phyloP scores from a whole-genome alignment of 345 rosid genomes.

The Balakata baccata region DNA sequence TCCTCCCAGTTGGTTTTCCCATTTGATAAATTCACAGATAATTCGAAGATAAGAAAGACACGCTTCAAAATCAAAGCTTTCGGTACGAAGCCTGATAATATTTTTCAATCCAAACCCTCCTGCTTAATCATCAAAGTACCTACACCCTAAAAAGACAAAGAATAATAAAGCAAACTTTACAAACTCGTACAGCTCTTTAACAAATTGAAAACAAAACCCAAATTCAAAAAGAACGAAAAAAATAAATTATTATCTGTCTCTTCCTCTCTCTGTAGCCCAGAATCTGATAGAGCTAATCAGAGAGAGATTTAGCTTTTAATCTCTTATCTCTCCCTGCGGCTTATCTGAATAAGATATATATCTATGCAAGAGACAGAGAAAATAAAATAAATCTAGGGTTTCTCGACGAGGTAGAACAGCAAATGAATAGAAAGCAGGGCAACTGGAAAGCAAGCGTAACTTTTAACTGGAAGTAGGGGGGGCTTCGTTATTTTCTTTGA shows the following conservation, averaged over 20 bases:
- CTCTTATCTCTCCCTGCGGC: neutral
- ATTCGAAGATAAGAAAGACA: neutral
- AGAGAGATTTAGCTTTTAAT: neutral
- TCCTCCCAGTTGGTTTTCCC: constrained; percentile 96
- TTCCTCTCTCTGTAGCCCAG: neutral
- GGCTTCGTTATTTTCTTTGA: neutral
- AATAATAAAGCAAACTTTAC: neutral
- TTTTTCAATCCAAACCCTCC: no score
- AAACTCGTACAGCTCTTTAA: neutral
- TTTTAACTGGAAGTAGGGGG: neutral
- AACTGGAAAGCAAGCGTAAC: neutral
- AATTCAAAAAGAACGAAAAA: neutral
- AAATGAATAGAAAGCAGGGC: neutral
- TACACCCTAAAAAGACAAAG: neutral
- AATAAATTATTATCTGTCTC: neutral
- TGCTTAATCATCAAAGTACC: no score
- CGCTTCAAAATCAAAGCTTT: constrained; percentile 13
- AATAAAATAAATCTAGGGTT: constrained; percentile 11
- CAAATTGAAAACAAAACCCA: neutral
- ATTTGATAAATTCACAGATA: constrained; percentile 26
- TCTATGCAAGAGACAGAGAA: no score
- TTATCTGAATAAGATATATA: neutral
- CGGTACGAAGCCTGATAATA: neutral
- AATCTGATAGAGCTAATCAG: neutral
- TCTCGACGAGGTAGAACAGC: neutral